Evolutionary conservation across 2,329 filamentous ascomycete genomes (phyloP).

Genomic region (Fusarium tjaetaba): DNA sequence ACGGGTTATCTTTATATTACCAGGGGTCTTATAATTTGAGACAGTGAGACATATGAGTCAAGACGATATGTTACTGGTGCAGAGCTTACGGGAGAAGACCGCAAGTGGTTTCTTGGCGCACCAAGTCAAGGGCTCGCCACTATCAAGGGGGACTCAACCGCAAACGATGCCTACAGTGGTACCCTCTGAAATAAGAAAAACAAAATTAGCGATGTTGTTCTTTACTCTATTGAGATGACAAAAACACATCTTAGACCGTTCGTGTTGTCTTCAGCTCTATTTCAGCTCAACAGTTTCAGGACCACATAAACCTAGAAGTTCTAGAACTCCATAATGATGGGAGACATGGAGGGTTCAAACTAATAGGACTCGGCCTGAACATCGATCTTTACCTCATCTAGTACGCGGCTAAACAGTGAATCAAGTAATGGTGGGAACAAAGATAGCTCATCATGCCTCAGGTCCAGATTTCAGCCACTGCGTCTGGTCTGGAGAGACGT

Average conservation of each 20-base stretch:
- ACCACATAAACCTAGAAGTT: too few relatives aligned
- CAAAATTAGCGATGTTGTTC: fast-evolving
- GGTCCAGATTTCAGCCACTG: too few relatives aligned
- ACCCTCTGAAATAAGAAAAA: neutral
- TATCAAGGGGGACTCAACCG: fast-evolving
- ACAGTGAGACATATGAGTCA: too few relatives aligned
- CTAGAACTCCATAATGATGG: neutral
- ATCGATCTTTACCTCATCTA: too few relatives aligned
- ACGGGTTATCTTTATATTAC: neutral
- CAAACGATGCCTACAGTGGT: neutral
- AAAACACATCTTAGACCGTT: neutral
- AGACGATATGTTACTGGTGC: neutral
- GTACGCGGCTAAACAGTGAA: too few relatives aligned
- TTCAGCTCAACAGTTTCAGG: neutral
- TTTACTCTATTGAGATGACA: neutral
- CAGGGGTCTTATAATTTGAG: too few relatives aligned
- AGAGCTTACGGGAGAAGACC: neutral
- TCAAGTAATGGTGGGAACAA: too few relatives aligned
- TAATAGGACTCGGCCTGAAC: too few relatives aligned
- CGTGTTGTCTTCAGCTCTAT: neutral
- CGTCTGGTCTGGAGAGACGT: too few relatives aligned
- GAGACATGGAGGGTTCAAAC: neutral
- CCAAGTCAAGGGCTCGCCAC: neutral
- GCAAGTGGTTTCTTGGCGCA: neutral
- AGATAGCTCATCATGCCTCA: too few relatives aligned